Evolutionary conservation across 306 rosid species (phyloP), one percentile per base, ranked within the genome.

Genomic region (Pueraria montana): DNA sequence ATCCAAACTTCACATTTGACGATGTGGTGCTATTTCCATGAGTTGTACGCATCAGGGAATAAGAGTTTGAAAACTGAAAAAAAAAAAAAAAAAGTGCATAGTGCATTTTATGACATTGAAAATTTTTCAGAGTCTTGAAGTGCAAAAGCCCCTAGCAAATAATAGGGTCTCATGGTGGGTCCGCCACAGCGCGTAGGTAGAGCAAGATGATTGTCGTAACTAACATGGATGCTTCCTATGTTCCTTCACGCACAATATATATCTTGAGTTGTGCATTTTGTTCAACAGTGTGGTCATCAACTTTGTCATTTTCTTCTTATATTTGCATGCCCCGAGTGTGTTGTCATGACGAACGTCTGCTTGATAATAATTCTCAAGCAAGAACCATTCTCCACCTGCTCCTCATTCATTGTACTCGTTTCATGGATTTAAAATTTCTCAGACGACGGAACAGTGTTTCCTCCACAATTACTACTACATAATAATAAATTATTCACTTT

Each of bases 271-370:
- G 62, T 64, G 71, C 3, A 75, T 81, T 52, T 40, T 20, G 0
- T 21, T 62, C 72, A 74, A 45, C 42, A 66, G 11, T 74, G 73
- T 18, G 69, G 84, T 89, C 86, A 89, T 86, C 85, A 72, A 52
- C 79, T 86, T 90, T 89, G 91, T 86, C 91, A 79, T 84, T 79
- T 73, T 86, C 88, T 87, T 61, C 40, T 81, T 79, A 80, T 53
- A 80, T 71, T 53, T 86, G 72, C 55, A 67, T 30, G 83, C 76
- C 18, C 46, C 24, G 9, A 13, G 21, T 56, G 49, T 53, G 70
- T 21, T 81, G 74, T 21, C 66, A 70, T 56, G 71, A 63, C 59
- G 34, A n/a, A 79, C 76, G 74, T 53, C 77, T 36, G 77, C 38
- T 59, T 49, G 42, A 42, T 73, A 65, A 65, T 73, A 78, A 79